These are phyloP conservation scores for Diutina neorugosa DNA, from an alignment of 1,139 yeast species.

Conservation along the genomic window DNA sequence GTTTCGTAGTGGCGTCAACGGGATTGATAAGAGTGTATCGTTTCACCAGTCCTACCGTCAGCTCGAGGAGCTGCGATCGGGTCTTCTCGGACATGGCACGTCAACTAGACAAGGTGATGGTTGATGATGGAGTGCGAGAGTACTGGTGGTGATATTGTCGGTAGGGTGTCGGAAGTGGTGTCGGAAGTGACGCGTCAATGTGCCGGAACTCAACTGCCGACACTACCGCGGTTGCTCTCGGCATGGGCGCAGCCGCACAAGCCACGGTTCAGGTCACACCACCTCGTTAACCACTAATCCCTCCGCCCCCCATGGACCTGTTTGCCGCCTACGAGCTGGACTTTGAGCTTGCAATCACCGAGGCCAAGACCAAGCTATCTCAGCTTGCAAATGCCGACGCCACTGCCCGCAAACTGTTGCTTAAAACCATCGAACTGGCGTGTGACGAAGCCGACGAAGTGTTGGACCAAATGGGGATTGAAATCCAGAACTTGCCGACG, in stretches of 20 bases:
- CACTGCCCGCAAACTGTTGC: slow-evolving; percentile 35
- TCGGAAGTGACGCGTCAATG: not conserved
- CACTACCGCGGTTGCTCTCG: not conserved
- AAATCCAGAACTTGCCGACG: slow-evolving; percentile 71
- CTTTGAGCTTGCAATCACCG: slow-evolving; percentile 58
- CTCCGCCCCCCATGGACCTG: slow-evolving; percentile 12
- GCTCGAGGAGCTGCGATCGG: slow-evolving; percentile 13
- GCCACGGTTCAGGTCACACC: not conserved
- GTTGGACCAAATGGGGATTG: slow-evolving; percentile 69
- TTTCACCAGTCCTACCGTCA: slow-evolving; percentile 24
- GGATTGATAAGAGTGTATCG: slow-evolving; percentile 24
- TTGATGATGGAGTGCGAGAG: not conserved
- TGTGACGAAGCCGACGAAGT: slow-evolving; percentile 72
- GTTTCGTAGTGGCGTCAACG: slow-evolving; percentile 29
- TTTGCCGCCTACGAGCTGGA: slow-evolving; percentile 65
- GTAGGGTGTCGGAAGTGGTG: not conserved
- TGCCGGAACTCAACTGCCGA: not conserved
- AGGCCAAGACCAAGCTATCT: slow-evolving; percentile 53
- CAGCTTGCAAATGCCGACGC: slow-evolving; percentile 42
- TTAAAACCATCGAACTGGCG: slow-evolving; percentile 53
- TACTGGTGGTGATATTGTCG: not conserved
- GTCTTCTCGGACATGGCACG: not conserved
- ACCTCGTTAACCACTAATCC: not conserved
- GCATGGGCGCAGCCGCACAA: not conserved
- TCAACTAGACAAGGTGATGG: not conserved